Percentiles rank a stretch among this genome's conserved stretches.
phyloP scores from a whole-genome alignment of 306 rosid species.

The Oemleria cerasiformis region DNA sequence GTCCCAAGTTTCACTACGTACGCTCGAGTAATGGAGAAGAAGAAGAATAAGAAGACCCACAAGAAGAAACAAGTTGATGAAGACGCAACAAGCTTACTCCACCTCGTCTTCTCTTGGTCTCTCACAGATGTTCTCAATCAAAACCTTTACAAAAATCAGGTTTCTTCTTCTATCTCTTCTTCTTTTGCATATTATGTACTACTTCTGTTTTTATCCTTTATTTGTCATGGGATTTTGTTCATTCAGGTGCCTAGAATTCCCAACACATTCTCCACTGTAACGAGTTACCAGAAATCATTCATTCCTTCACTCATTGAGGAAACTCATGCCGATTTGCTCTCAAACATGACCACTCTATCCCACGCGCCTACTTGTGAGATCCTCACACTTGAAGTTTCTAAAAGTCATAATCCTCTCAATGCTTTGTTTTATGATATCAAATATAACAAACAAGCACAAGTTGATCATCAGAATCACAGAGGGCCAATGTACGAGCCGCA shows the following conservation, averaged over 20 bases:
- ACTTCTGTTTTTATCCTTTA: neutral
- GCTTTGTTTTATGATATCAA: constrained; percentile 21
- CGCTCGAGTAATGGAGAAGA: neutral
- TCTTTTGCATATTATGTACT: neutral
- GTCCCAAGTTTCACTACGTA: neutral
- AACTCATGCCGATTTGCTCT: constrained; percentile 41
- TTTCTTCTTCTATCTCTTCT: neutral
- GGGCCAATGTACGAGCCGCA: constrained; percentile 37
- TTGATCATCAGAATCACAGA: neutral
- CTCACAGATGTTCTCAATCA: constrained; percentile 27
- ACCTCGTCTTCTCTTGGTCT: constrained; percentile 41
- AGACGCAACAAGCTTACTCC: constrained; percentile 14
- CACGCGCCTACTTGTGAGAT: constrained; percentile 37
- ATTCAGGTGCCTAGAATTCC: constrained; percentile 50
- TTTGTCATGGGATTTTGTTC: neutral
- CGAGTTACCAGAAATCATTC: constrained; percentile 42
- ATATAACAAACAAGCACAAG: constrained; percentile 3
- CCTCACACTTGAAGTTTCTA: neutral
- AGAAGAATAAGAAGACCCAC: neutral
- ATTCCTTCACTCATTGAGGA: constrained; percentile 51
- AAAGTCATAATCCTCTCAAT: constrained; percentile 3
- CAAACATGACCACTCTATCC: constrained; percentile 30
- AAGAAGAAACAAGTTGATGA: neutral
- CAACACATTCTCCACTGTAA: constrained; percentile 28
- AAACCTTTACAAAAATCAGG: constrained; percentile 27